Evolutionary conservation across 331 rosid genomes (phyloP).

Genomic region (Saraca asoca): DNA sequence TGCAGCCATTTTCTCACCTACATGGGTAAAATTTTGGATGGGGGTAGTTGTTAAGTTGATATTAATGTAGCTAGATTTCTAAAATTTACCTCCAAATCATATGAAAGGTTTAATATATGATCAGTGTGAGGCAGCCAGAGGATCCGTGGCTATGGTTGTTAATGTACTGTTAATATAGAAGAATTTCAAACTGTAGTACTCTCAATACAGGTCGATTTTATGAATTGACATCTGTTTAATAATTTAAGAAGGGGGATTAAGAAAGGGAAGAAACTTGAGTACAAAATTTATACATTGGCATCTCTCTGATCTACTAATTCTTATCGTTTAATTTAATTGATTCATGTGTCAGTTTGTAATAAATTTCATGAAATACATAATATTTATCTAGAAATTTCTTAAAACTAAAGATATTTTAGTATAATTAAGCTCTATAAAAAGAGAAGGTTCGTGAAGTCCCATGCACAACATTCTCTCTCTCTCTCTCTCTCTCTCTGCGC

Average conservation of each 20-base stretch:
- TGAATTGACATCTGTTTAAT: too few species aligned
- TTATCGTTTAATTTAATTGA: too few species aligned
- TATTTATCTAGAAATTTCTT: too few species aligned
- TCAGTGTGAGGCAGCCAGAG: too few species aligned
- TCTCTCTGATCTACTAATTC: not conserved
- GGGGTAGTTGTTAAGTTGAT: not conserved
- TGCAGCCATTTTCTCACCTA: too few species aligned
- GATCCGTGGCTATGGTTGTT: slow-evolving; percentile 6
- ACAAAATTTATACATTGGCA: not conserved
- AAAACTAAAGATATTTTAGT: slow-evolving; percentile 37
- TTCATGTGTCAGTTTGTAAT: too few species aligned
- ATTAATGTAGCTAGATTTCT: not conserved
- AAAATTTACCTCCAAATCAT: slow-evolving; percentile 27
- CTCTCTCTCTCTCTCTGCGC: not conserved
- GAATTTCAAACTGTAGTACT: too few species aligned
- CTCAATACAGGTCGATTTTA: too few species aligned
- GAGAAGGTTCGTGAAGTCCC: slow-evolving; percentile 44
- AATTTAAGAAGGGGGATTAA: too few species aligned
- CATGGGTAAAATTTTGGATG: not conserved
- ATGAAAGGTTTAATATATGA: too few species aligned
- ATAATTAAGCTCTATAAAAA: slow-evolving; percentile 53
- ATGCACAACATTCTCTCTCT: slow-evolving; percentile 37
- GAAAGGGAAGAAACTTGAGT: too few species aligned
- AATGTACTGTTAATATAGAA: not conserved
- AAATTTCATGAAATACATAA: too few species aligned